phyloP scores from a whole-genome alignment of 2,329 filamentous ascomycete genomes.

The Sarocladium strictum region DNA sequence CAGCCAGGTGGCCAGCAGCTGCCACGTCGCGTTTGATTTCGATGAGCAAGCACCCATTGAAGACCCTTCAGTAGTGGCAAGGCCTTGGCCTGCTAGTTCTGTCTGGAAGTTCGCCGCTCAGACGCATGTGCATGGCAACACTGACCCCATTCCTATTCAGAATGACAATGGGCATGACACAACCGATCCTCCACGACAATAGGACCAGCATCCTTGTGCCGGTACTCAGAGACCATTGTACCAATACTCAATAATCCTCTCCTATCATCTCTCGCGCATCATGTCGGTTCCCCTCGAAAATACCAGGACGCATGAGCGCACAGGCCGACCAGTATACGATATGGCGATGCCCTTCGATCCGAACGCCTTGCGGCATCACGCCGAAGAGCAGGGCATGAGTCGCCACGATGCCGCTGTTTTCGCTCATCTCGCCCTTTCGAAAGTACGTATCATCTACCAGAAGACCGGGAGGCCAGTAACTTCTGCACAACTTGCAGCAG shows the following conservation, averaged over 20 bases:
- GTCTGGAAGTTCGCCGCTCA: too few species aligned
- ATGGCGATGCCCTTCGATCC: slow-evolving; percentile 16
- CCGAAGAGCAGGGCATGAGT: slow-evolving; percentile 15
- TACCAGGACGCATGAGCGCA: neutral
- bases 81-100: too few species aligned
- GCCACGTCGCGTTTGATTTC: neutral
- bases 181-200: neutral
- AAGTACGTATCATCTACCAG: slow-evolving; percentile 15
- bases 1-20: neutral
- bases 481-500: slow-evolving; percentile 15
- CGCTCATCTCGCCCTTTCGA: slow-evolving; percentile 16
- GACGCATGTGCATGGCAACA: neutral
- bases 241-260: neutral
- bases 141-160: neutral
- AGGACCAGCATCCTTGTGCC: neutral
- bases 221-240: neutral
- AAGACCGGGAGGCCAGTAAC: slow-evolving; percentile 13
- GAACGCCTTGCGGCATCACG: slow-evolving; percentile 15
- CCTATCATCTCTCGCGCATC: neutral
- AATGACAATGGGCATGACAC: neutral
- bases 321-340: slow-evolving; percentile 11
- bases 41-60: too few species aligned
- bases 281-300: slow-evolving; percentile 12
- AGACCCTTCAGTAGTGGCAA: too few species aligned
- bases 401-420: slow-evolving; percentile 17